These are phyloP conservation scores for Barnettozyma siamensis DNA, from an alignment of 805 yeast species.

Conservation along the genomic window DNA sequence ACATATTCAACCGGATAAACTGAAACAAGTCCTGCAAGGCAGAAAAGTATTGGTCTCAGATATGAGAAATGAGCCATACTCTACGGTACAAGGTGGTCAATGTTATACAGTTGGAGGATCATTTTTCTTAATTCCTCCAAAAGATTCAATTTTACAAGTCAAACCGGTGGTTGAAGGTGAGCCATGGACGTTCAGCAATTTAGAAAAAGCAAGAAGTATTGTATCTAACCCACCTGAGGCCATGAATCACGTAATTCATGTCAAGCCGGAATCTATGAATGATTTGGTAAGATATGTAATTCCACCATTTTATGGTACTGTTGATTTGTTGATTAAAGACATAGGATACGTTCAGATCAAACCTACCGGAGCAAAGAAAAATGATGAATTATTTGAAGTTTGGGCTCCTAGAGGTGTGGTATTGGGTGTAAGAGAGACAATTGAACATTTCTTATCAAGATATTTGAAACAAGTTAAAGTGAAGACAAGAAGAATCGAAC, in stretches of 20 bases:
- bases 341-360: constrained; percentile 57
- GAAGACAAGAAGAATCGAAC: constrained; percentile 23
- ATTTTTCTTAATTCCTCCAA: constrained; percentile 52
- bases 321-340: constrained; percentile 61
- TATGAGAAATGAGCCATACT: constrained; percentile 25
- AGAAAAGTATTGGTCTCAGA: constrained; percentile 26
- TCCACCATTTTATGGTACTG: constrained; percentile 65
- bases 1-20: constrained; percentile 24
- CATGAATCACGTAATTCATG: constrained; percentile 23
- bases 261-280: constrained; percentile 26
- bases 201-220: constrained; percentile 30
- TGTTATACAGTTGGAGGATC: constrained; percentile 56
- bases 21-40: constrained; percentile 29
- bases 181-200: constrained; percentile 22
- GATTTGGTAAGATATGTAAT: constrained; percentile 41
- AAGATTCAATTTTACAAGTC: constrained; percentile 40
- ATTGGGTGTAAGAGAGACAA: constrained; percentile 49
- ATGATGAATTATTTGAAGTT: constrained; percentile 36
- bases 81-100: constrained; percentile 38
- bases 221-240: constrained; percentile 25
- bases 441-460: constrained; percentile 33
- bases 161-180: constrained; percentile 38
- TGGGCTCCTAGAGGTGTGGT: constrained; percentile 53
- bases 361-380: constrained; percentile 47
- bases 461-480: constrained; percentile 24